Evolutionary conservation across 768 basidiomycete genomes (phyloP).

Genomic region (Hypholoma fasciculare): DNA sequence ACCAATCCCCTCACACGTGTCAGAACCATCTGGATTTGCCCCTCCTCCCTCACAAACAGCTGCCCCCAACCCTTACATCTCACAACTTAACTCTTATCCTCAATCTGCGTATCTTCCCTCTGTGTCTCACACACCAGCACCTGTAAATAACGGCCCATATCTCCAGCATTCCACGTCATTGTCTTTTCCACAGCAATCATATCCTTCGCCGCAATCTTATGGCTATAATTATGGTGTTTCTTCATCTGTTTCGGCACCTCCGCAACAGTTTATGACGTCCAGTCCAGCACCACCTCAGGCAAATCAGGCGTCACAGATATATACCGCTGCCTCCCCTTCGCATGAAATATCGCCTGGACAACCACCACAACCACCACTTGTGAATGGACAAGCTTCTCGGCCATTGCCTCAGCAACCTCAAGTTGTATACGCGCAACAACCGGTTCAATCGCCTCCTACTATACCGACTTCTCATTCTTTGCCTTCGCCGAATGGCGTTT

Average conservation of each 20-base stretch:
- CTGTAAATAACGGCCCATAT: conserved; percentile 21
- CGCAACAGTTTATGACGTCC: conserved; percentile 39
- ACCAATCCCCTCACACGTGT: conserved; percentile 33
- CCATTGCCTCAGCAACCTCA: conserved; percentile 49
- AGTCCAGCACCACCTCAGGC: conserved; percentile 20
- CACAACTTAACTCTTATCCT: conserved; percentile 33
- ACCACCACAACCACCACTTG: conserved; percentile 19
- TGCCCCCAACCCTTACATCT: conserved; percentile 30
- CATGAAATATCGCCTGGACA: conserved; percentile 25
- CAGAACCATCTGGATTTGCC: conserved; percentile 34
- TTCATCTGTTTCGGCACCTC: conserved; percentile 31
- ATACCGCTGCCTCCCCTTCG: conserved; percentile 31
- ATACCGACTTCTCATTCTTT: conserved; percentile 26
- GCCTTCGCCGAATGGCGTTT: conserved; percentile 22
- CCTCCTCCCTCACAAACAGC: conserved; percentile 46
- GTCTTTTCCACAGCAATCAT: conserved; percentile 38
- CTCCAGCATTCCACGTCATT: conserved; percentile 29
- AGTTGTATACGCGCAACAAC: conserved; percentile 34
- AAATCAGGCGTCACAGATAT: conserved; percentile 33
- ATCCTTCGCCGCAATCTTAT: conserved; percentile 29
- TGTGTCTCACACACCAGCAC: conserved; percentile 30
- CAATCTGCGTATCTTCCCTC: conserved; percentile 25
- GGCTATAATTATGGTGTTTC: conserved; percentile 38
- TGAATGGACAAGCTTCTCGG: conserved; percentile 36
- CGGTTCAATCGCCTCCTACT: conserved; percentile 20